Base-by-base conservation (phyloP, 2,329 filamentous ascomycete species). In the Emydomyces testavorans region DNA sequence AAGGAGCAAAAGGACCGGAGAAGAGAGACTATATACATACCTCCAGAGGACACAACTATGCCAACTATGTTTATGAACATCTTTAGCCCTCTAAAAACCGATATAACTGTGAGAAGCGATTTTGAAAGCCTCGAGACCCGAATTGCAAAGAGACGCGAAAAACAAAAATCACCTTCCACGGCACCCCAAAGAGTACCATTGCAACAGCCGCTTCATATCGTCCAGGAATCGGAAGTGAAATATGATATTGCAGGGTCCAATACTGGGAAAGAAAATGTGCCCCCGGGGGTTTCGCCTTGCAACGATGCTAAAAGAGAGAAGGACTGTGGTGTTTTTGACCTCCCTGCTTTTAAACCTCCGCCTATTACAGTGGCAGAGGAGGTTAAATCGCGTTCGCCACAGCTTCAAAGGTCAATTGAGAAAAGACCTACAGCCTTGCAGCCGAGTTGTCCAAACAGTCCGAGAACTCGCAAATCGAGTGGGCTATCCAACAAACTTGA, bases 251-350 rank as follows among this genome's bases (percentile, higher is more conserved):
- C 65, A 50, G 77, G 76, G 20, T 69, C 69, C 41, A 74, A 75
- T 28, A 71, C 70, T 3, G 78, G 78, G 4, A 82, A 82, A 55
- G 78, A 82, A 59, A 82, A 82, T 52, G 57, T 79, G 4, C 77
- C 77, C 11, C 78, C 77, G 1, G 71, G 71, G 3, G 45, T 53
- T 26, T 24, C 57, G 10, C 18, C 55, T 11, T 31, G 47, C 29
- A 21, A 36, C 18, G 29, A 18, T 28, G 47, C 52, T 8, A 40
- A 54, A 39, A 58, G 60, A 26, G 51, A 48, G 1, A 58, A 58
- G 26, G 37, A 34, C 20, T 41, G 34, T 23, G 52, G 53, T 35
- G 34, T 24, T 46, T 16, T 29, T 13, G 50, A 31, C 47, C 41
- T 48, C 31, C 45, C 49, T 37, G 28, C 51, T 31, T 37, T 46